Base-by-base conservation (phyloP, 257 asterid genomes). In the Solanum ossicruentum region DNA sequence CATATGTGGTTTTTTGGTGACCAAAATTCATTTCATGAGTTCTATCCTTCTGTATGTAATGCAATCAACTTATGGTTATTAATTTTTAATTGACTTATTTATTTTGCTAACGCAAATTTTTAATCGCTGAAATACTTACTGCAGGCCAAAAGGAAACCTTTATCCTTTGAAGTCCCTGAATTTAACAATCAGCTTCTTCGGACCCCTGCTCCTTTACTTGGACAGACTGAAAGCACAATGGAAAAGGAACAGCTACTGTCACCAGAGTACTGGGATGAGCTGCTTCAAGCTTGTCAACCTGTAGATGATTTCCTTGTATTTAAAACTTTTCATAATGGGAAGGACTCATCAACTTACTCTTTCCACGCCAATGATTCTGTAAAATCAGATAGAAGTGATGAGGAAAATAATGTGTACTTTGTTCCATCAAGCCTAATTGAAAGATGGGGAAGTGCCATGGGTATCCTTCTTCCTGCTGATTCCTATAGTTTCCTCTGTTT, bases 401-500 rank as follows among this genome's bases (percentile, higher is more conserved):
- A 84, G 88, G 90, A 86, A 84, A 87, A 71, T 87, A 83, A 88
- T 63, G 88, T 85, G 41, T 93, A 86, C 86, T 32, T 89, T 79
- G 98, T 96, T 85, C 98, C 98, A 84, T 84, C 93, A 80, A 88
- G 91, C 92, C 88, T 93, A 87, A 88, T 93, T 43, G 93, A 93
- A 88, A 89, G 98, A 93, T 93, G 98, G 98, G 99, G 99, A 82
- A 92, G 91, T 83, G 98, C 98, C 84, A 96, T 96, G 97, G 99
- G 99, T 96, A 96, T 92, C 93, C 97, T 89, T 85, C 39, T 86
- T 69, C 45, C 65, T 52, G 17, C 54, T 51, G 70, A 83, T 54
- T 52, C 78, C 83, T 52, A 52, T 47, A 8, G 11, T 26, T 26
- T 52, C 82, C 83, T 51, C 83, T 10, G 47, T 78, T 52, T 84